phyloP scores from a whole-genome alignment of 2,329 filamentous ascomycete genomes.

The Xylaria multiplex region DNA sequence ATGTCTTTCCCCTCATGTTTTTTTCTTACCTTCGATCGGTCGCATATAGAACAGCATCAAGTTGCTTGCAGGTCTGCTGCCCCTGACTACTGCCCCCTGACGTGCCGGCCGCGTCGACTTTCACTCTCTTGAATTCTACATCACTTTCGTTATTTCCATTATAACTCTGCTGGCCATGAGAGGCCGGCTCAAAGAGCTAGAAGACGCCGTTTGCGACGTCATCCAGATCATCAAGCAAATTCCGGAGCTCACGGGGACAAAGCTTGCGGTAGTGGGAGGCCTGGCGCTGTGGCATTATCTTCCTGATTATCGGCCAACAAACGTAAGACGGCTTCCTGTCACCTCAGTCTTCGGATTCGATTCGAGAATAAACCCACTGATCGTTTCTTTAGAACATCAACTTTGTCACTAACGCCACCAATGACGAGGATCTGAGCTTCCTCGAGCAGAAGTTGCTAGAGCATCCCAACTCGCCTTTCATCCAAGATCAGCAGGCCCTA shows the following conservation, averaged over 20 bases:
- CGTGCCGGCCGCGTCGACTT: conserved; percentile 21
- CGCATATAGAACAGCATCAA: background rate
- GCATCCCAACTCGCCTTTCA: conserved; percentile 42
- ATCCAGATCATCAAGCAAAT: conserved; percentile 46
- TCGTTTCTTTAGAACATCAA: conserved; percentile 40
- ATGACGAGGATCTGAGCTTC: conserved; percentile 39
- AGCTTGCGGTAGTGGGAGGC: conserved; percentile 43
- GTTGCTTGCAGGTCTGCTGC: background rate
- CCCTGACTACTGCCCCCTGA: background rate
- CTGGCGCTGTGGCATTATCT: conserved; percentile 46
- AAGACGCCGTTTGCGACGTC: conserved; percentile 43
- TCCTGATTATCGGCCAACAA: conserved; percentile 37
- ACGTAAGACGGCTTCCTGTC: conserved; percentile 36
- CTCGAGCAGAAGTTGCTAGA: conserved; percentile 42
- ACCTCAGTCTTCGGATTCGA: background rate
- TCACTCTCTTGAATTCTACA: background rate
- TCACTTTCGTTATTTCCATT: background rate
- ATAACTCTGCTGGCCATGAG: conserved; percentile 23
- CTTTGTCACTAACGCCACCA: conserved; percentile 44
- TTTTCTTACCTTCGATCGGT: background rate
- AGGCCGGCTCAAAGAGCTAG: conserved; percentile 37
- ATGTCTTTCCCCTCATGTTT: background rate
- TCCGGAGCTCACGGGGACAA: conserved; percentile 39
- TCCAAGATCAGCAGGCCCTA: conserved; percentile 35
- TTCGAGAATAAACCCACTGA: background rate